Conservation (phyloP, 164 flowering plant genomes). For the Paratinospora sagittata region DNA sequence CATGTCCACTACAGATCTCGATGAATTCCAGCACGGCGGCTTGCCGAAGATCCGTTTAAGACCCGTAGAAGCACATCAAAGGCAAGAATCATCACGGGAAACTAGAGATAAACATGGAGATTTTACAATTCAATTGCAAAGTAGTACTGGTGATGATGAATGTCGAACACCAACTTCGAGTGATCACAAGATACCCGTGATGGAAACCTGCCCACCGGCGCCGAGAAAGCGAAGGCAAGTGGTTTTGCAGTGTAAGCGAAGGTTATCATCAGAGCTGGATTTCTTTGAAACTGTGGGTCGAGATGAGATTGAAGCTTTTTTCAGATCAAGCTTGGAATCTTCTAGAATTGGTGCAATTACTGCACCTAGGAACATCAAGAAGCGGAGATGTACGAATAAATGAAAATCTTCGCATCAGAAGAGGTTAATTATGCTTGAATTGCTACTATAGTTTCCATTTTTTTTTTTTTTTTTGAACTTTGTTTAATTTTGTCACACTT, state of each 20-base stretch:
- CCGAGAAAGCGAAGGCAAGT: conserved; percentile 24
- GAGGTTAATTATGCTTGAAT: not conserved
- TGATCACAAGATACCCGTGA: conserved; percentile 33
- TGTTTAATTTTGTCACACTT: not conserved
- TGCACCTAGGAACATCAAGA: conserved; percentile 3
- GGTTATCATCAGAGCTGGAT: conserved; percentile 21
- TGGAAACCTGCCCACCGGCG: conserved; percentile 33
- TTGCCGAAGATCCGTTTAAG: conserved; percentile 3
- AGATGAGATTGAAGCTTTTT: conserved; percentile 31
- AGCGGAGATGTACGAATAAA: not conserved
- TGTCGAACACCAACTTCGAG: conserved; percentile 31
- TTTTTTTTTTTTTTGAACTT: not conserved
- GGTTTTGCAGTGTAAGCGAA: conserved; percentile 24
- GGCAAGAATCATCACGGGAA: not conserved
- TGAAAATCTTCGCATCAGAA: not conserved
- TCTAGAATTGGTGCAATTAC: not conserved
- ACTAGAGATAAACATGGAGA: too few species aligned
- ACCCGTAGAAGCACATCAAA: not conserved
- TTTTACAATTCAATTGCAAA: too few species aligned
- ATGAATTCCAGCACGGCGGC: not conserved
- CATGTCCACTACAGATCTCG: conserved; percentile 8
- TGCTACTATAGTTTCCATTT: not conserved
- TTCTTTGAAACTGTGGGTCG: conserved; percentile 31
- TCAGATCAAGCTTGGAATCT: conserved; percentile 2
- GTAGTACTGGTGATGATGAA: too few species aligned